A percentile compares a stretch with the other conserved stretches of the same genome.
These are phyloP conservation scores for Rhododendron molle DNA, from an alignment of 148 eudicot species.

Conservation along the genomic window DNA sequence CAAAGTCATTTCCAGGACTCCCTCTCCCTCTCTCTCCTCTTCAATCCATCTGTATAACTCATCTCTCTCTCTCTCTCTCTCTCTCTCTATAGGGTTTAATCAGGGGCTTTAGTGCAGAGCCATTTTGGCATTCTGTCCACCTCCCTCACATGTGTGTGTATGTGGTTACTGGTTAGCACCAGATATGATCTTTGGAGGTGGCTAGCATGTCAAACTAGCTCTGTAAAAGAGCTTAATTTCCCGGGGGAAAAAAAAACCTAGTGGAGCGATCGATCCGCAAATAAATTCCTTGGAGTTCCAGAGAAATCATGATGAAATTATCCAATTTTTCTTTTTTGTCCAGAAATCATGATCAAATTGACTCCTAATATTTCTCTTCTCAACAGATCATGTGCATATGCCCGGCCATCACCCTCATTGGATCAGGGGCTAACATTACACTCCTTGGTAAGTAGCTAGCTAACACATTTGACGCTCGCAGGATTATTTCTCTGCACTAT, in stretches of 20 bases:
- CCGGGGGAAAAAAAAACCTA: conserved; percentile 3
- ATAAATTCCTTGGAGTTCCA: neutral
- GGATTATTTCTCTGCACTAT: neutral
- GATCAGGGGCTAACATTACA: too few species aligned
- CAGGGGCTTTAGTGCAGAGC: conserved; percentile 17
- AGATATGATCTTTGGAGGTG: conserved; percentile 13
- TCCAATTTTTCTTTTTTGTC: too few species aligned
- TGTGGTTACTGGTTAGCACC: neutral
- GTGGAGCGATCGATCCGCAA: neutral
- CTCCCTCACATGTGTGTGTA: neutral
- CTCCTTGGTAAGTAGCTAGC: neutral
- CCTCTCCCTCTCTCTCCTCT: neutral
- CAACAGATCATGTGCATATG: neutral
- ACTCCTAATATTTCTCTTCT: neutral
- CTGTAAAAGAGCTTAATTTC: conserved; percentile 11
- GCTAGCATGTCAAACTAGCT: conserved; percentile 24
- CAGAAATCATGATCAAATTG: neutral
- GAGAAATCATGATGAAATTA: neutral
- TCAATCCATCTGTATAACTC: neutral
- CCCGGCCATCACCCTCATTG: too few species aligned
- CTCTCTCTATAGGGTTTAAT: conserved; percentile 11
- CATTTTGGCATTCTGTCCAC: conserved; percentile 33
- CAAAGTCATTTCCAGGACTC: neutral
- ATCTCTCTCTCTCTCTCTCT: neutral
- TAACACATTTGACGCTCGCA: neutral